Percentiles rank a stretch among this genome's conserved stretches.
phyloP scores from a whole-genome alignment of 805 yeast species.

The Candida silvatica region DNA sequence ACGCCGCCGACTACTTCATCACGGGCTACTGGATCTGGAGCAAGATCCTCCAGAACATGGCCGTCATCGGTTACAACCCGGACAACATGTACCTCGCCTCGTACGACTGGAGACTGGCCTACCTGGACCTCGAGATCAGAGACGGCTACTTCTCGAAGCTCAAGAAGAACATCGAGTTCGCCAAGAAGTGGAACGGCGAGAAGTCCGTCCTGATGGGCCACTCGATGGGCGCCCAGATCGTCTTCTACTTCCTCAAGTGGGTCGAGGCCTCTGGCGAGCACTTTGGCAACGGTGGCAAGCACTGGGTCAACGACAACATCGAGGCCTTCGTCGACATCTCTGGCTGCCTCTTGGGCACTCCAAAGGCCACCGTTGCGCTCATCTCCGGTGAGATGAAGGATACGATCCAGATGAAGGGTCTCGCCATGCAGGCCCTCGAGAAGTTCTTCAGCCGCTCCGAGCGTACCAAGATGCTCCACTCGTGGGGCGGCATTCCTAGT shows the following conservation, averaged over 20 bases:
- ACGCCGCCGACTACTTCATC: constrained; percentile 92
- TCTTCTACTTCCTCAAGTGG: constrained; percentile 90
- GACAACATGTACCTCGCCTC: constrained; percentile 85
- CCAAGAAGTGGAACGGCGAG: constrained; percentile 40
- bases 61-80: constrained; percentile 91
- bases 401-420: constrained; percentile 85
- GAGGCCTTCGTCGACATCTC: constrained; percentile 80
- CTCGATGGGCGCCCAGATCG: constrained; percentile 94
- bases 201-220: constrained; percentile 81
- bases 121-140: constrained; percentile 77
- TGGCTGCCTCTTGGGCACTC: constrained; percentile 90
- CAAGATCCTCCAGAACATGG: constrained; percentile 86
- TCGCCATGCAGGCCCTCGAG: constrained; percentile 92
- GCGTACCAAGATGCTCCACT: constrained; percentile 73
- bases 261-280: constrained; percentile 77
- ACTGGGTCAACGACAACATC: constrained; percentile 82
- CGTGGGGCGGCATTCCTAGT: constrained; percentile 91
- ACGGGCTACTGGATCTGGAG: constrained; percentile 99
- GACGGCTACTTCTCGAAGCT: constrained; percentile 80
- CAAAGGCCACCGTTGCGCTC: constrained; percentile 85
- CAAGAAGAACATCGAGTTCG: constrained; percentile 63
- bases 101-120: constrained; percentile 94
- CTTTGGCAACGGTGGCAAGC: constrained; percentile 86
- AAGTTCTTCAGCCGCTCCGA: constrained; percentile 87
- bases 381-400: constrained; percentile 98